These are phyloP conservation scores for Salix caprea DNA, from an alignment of 345 rosid genomes.

Conservation along the genomic window DNA sequence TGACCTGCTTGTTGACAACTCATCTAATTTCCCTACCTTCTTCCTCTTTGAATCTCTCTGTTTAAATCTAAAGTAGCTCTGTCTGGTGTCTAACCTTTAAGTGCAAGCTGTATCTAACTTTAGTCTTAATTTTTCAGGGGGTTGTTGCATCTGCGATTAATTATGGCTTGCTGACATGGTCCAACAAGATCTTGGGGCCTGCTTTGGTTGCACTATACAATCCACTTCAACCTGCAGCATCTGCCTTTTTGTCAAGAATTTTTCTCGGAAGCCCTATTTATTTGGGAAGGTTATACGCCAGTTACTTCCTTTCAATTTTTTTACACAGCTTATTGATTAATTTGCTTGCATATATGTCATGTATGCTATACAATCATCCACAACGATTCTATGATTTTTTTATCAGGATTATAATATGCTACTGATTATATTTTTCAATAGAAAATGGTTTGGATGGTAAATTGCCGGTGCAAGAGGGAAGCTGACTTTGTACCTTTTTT, in stretches of 20 bases:
- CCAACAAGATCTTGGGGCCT: slow-evolving; percentile 92
- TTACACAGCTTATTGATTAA: neutral
- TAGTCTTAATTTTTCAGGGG: slow-evolving; percentile 45
- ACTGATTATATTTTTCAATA: neutral
- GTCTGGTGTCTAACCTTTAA: too few species aligned
- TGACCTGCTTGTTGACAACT: neutral
- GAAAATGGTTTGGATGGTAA: neutral
- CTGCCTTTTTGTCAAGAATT: slow-evolving; percentile 73
- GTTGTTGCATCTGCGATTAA: slow-evolving; percentile 81
- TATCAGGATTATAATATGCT: neutral
- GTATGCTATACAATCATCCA: neutral
- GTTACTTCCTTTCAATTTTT: neutral
- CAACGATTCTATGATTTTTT: neutral
- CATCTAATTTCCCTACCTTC: neutral
- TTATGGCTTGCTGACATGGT: slow-evolving; percentile 94
- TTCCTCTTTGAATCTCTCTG: neutral
- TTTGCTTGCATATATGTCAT: neutral
- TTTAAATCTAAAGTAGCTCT: too few species aligned
- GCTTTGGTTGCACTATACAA: slow-evolving; percentile 91
- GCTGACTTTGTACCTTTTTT: slow-evolving; percentile 12
- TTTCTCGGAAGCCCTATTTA: slow-evolving; percentile 92
- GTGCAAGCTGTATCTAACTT: neutral
- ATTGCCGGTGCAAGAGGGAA: neutral
- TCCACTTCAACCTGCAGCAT: slow-evolving; percentile 94
- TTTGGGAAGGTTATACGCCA: slow-evolving; percentile 70